Conservation (phyloP, 805 yeast species). For the Cyberlindnera misumaiensis region DNA sequence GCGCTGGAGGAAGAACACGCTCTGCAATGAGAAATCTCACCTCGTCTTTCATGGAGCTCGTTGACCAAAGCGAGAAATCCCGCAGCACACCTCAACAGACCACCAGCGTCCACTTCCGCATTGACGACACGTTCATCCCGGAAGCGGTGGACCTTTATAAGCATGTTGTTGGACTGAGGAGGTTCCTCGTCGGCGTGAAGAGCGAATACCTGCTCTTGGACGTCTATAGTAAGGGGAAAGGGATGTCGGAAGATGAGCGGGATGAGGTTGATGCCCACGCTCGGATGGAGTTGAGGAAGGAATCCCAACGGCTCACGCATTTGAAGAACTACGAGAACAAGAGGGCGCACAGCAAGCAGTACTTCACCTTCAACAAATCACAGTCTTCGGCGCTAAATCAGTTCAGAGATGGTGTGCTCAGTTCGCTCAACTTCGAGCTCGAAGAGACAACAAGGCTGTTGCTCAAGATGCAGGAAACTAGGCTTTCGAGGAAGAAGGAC, state of each 20-base stretch:
- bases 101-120: background rate
- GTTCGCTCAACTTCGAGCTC: constrained; percentile 16
- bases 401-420: constrained; percentile 18
- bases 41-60: background rate
- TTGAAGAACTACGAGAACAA: constrained; percentile 46
- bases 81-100: background rate
- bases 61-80: background rate
- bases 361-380: constrained; percentile 12
- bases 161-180: constrained; percentile 24
- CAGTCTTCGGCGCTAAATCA: constrained; percentile 13
- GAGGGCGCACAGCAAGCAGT: constrained; percentile 26
- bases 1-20: no score
- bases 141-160: constrained; percentile 17
- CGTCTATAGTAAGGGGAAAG: constrained; percentile 10
- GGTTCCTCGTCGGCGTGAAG: constrained; percentile 21
- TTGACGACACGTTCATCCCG: constrained; percentile 17
- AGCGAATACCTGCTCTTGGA: constrained; percentile 23
- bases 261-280: constrained; percentile 51
- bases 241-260: constrained; percentile 40
- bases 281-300: constrained; percentile 42
- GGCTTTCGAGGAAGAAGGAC: constrained; percentile 21
- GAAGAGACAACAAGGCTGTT: constrained; percentile 20
- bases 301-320: constrained; percentile 42
- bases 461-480: constrained; percentile 20
- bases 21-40: constrained; percentile 2